These are phyloP conservation scores for Candida labiduridarum DNA, from an alignment of 1,139 yeast genomes.

Conservation along the genomic window DNA sequence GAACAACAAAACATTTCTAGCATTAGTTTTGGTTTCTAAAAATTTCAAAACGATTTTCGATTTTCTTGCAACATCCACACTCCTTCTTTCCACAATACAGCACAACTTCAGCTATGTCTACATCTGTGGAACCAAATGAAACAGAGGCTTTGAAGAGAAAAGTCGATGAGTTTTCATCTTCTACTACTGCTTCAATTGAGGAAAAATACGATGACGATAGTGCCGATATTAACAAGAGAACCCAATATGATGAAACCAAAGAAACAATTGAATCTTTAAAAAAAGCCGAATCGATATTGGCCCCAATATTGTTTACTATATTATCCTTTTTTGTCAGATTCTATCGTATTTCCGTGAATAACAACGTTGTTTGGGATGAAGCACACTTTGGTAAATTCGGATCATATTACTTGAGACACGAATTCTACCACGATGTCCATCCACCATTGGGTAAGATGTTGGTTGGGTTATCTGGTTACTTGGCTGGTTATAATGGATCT, in stretches of 20 bases:
- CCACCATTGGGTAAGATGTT: slow-evolving; percentile 99
- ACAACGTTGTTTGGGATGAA: slow-evolving; percentile 65
- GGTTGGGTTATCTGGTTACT: slow-evolving; percentile 89
- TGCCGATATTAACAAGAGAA: slow-evolving; percentile 27
- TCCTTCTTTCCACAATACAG: not conserved
- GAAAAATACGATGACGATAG: slow-evolving; percentile 15
- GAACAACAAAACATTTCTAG: slow-evolving; percentile 2
- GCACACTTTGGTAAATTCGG: slow-evolving; percentile 93
- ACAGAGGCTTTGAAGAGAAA: slow-evolving; percentile 20
- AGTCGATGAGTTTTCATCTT: slow-evolving; percentile 2
- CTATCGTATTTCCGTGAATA: slow-evolving; percentile 52
- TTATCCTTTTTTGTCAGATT: slow-evolving; percentile 54
- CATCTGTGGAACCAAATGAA: slow-evolving; percentile 27
- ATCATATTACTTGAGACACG: slow-evolving; percentile 87
- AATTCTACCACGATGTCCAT: slow-evolving; percentile 96
- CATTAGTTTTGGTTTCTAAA: not conserved
- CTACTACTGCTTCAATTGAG: slow-evolving; percentile 10
- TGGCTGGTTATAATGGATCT: slow-evolving; percentile 94
- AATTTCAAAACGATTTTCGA: not conserved
- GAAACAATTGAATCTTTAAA: slow-evolving; percentile 35
- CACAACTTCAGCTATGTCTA: slow-evolving; percentile 22
- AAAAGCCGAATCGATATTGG: slow-evolving; percentile 38
- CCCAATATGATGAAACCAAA: slow-evolving; percentile 31
- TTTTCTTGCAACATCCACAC: not conserved
- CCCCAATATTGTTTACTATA: slow-evolving; percentile 51